Conservation (phyloP, 352 stramenopile genomes). For the Lagenidium sp. region DNA sequence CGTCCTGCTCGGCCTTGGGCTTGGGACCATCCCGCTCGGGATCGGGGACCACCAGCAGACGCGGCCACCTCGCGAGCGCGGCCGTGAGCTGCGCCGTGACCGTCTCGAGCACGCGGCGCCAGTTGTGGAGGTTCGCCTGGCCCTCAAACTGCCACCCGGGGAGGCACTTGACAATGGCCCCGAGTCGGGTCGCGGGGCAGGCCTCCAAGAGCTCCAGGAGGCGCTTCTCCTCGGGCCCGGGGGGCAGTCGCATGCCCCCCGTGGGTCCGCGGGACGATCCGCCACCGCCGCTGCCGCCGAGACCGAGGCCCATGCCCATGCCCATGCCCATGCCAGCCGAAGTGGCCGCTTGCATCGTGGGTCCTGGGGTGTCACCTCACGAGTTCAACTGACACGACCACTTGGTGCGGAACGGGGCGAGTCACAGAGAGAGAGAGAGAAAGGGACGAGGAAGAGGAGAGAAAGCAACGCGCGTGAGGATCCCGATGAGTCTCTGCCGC, state of each 20-base stretch:
- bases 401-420: background rate
- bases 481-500: no score
- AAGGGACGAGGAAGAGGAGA: background rate
- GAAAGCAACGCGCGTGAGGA: no score
- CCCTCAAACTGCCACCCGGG: constrained; percentile 74
- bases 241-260: constrained; percentile 17
- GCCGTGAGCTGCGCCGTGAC: constrained; percentile 36
- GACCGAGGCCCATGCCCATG: no score
- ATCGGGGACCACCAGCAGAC: constrained; percentile 25
- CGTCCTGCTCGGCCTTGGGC: constrained; percentile 1
- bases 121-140: constrained; percentile 70
- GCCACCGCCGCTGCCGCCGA: no score
- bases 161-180: constrained; percentile 53
- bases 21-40: constrained; percentile 1
- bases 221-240: constrained; percentile 38
- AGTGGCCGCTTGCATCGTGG: no score
- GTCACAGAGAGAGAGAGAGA: background rate
- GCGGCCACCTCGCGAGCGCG: constrained; percentile 29
- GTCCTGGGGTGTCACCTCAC: no score
- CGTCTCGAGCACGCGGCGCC: constrained; percentile 43
- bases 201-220: constrained; percentile 58
- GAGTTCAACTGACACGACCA: no score
- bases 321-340: no score
- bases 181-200: constrained; percentile 28
- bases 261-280: no score